Evolutionary conservation across 441 rosid genomes (phyloP).

Genomic region (Biscutella laevigata): DNA sequence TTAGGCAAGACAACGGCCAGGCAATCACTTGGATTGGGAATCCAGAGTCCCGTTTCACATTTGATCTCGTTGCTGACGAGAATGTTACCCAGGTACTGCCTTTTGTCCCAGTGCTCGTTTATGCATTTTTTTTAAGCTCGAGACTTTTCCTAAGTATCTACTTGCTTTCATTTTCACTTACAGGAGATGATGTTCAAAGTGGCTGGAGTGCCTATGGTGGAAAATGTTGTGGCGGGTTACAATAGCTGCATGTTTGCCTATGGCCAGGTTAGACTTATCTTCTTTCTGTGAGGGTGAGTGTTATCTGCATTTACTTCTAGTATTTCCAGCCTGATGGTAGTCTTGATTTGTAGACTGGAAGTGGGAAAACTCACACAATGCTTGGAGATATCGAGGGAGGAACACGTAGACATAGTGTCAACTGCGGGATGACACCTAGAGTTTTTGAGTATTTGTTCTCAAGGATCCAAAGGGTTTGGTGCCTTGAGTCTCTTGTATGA

Average conservation of each 20-base stretch:
- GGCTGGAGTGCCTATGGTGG: constrained; percentile 98
- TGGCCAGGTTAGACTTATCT: constrained; percentile 71
- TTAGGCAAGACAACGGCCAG: constrained; percentile 86
- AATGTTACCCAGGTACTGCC: constrained; percentile 65
- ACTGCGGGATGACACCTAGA: constrained; percentile 94
- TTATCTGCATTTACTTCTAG: not conserved
- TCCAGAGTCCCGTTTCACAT: constrained; percentile 89
- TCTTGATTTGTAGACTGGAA: constrained; percentile 69
- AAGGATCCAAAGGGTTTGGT: constrained; percentile 80
- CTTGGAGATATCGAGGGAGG: constrained; percentile 99
- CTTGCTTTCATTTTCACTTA: constrained; percentile 4
- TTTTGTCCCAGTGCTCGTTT: not conserved
- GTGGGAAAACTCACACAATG: constrained; percentile 99
- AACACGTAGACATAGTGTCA: constrained; percentile 85
- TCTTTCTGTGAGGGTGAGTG: not conserved
- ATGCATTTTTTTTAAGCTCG: not conserved
- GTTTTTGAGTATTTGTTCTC: constrained; percentile 86
- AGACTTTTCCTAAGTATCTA: not conserved
- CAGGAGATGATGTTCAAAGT: constrained; percentile 87
- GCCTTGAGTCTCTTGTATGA: not conserved
- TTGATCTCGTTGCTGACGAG: constrained; percentile 92
- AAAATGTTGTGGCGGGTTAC: constrained; percentile 88
- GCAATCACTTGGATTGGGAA: constrained; percentile 82
- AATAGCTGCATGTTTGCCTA: constrained; percentile 99
- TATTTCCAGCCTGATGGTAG: not conserved